Evolutionary conservation across 108 stramenopile species (phyloP), one percentile per base, ranked within the genome.

Genomic region (Cylindrotheca fusiformis): DNA sequence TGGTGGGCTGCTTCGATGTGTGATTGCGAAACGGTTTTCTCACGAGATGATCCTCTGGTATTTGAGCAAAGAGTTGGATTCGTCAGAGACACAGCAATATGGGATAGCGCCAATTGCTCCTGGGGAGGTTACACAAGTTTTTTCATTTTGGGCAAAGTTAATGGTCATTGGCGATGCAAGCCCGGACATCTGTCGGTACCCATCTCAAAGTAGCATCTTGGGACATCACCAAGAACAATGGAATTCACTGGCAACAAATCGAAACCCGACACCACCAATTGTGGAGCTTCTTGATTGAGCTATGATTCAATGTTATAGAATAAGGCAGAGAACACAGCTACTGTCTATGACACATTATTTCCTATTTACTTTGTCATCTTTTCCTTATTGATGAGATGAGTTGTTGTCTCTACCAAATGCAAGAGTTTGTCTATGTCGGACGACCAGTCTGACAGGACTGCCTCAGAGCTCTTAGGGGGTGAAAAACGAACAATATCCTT

Each of bases 381-480:
- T 67, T 99, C 98, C 82, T 97, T 97, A 64, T 96, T 83, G 69
- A 99, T 97, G 52, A 98, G 68, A 81, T 99, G 97, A 46, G 82
- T 91, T 36, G 97, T 99, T 29, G 78, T 82, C 71, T 99, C 97
- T 47, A 99, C 93, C 52, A 98, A 72, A 55, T 76, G 68, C 65
- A 99, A 77, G 29, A 99, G 74, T 56, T 85, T 80, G 26, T 88
- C 82, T 47, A 99, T 93, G 80, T 99, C 97, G 8, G 65, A 48
- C 20, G 95, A 85, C 97, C 97, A 99, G 31, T 97, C 95, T 4
- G 87, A 79, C 47, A 99, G 77, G 0, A 97, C 82, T 17, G 88
- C 81, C 65, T 97, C 95, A 14, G 93, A 61, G 22, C 65, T 58
- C 60, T 91, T 76, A 48, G 79, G 77, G 44, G 66, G 66, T n/a